Conservation (phyloP, 176 grass and related monocot species). For the barley (Hordeum vulgare) region MorexV3_pseudomolecules_assembly NC_058520.1:407191478-407191977, state of each 20-base stretch:
- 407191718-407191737: not conserved
- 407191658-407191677: not conserved
- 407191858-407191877: not conserved
- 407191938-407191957: not conserved
- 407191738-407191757: not conserved
- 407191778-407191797: not conserved
- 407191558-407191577: not conserved
- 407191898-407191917: not conserved
- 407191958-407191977: not conserved
- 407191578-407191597: not conserved
- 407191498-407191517: not conserved
- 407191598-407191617: not conserved
- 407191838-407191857: not conserved
- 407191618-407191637: not conserved
- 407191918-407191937: not conserved
- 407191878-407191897: not conserved
- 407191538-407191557: not conserved
- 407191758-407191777: not conserved
- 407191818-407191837: not conserved
- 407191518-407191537: not conserved
- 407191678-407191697: too few relatives aligned
- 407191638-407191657: not conserved
- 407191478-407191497: not conserved
- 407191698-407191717: not conserved
- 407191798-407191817: not conserved